A percentile compares a stretch with the other conserved stretches of the same genome.
These are phyloP conservation scores for Yarrowia divulgata DNA, from an alignment of 805 yeast species.

Conservation along the genomic window DNA sequence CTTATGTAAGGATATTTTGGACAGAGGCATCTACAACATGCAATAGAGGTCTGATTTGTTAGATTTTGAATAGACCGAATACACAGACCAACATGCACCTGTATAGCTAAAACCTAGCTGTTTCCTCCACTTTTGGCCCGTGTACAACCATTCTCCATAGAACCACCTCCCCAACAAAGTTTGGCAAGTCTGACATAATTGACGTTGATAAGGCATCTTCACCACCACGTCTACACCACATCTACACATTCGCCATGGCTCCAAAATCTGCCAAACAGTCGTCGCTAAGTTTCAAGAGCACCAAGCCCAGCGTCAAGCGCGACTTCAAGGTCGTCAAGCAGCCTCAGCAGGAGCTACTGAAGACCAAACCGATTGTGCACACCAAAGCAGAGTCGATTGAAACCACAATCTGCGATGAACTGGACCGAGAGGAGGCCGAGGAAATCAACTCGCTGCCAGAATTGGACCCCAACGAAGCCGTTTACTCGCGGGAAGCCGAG, in stretches of 20 bases:
- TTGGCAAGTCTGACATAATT: not conserved
- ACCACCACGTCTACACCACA: not conserved
- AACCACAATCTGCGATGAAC: constrained; percentile 5
- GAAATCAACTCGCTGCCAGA: not conserved
- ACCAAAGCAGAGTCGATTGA: constrained; percentile 20
- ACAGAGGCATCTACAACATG: too few species aligned
- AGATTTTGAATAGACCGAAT: too few species aligned
- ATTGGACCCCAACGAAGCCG: not conserved
- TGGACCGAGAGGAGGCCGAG: not conserved
- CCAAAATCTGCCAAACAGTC: constrained; percentile 9
- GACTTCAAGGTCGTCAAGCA: constrained; percentile 1
- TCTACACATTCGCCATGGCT: not conserved
- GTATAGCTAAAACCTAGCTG: too few species aligned
- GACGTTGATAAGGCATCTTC: constrained; percentile 13
- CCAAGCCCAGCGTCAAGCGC: constrained; percentile 7
- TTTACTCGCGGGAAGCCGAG: not conserved
- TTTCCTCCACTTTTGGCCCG: too few species aligned
- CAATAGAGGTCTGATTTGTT: too few species aligned
- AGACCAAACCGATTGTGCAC: not conserved
- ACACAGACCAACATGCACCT: too few species aligned
- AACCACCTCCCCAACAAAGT: not conserved
- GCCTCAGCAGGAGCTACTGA: not conserved
- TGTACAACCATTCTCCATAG: too few species aligned
- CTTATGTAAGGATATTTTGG: too few species aligned
- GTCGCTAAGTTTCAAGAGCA: constrained; percentile 18